A percentile compares a stretch with the other conserved stretches of the same genome.
phyloP scores from a whole-genome alignment of 2,329 filamentous ascomycete genomes.

The Alternaria triticimaculans region DNA sequence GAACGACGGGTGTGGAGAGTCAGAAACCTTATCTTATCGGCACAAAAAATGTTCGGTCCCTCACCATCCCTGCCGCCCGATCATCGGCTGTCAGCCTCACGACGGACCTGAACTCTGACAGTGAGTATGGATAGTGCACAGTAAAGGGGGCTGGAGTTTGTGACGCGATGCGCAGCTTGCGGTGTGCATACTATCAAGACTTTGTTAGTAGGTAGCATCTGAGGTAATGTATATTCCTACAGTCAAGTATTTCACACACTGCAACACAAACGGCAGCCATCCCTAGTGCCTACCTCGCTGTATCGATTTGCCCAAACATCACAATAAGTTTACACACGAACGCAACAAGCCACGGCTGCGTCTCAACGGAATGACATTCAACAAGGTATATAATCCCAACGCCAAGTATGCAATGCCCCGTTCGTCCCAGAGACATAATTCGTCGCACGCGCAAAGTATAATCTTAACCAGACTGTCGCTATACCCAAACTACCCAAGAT shows the following conservation, averaged over 20 bases:
- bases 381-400: constrained; percentile 11
- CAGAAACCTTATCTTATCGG: constrained; percentile 22
- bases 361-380: constrained; percentile 4
- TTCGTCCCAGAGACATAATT: neutral
- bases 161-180: neutral
- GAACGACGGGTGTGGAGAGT: constrained; percentile 18
- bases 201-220: neutral
- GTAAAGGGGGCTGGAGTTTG: neutral
- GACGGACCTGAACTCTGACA: neutral
- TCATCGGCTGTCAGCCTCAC: constrained; percentile 16
- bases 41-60: constrained; percentile 22
- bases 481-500: neutral
- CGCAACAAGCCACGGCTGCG: neutral
- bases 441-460: neutral
- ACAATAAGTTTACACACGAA: neutral
- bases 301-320: neutral
- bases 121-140: too few relatives aligned
- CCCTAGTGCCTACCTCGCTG: neutral
- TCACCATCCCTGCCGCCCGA: constrained; percentile 27
- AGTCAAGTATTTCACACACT: neutral
- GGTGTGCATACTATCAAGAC: rapidly evolving
- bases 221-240: neutral
- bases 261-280: neutral
- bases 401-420: constrained; percentile 17
- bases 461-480: neutral